Conservation (phyloP, 352 stramenopile genomes). For the Globisporangium canariense region DNA sequence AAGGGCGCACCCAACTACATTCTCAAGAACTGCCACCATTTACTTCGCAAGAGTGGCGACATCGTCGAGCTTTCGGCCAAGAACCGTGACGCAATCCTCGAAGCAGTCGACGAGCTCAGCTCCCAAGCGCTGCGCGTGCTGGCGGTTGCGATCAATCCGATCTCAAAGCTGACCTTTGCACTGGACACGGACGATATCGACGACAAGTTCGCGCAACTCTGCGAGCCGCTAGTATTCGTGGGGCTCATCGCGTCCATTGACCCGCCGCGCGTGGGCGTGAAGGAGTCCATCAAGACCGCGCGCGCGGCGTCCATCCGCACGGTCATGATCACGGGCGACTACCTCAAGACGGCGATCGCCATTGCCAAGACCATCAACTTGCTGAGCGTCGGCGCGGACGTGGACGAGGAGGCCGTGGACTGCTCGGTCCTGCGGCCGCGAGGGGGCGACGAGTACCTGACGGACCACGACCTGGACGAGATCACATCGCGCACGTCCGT, state of each 20-base stretch:
- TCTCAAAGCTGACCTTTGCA: conserved; percentile 16
- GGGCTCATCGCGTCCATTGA: conserved; percentile 87
- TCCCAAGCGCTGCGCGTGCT: conserved; percentile 60
- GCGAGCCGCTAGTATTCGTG: conserved; percentile 76
- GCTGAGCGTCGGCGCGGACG: conserved; percentile 27
- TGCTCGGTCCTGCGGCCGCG: conserved; percentile 10
- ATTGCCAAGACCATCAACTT: conserved; percentile 88
- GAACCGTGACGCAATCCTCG: conserved; percentile 23
- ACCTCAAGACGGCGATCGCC: conserved; percentile 87
- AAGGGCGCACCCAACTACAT: conserved; percentile 45
- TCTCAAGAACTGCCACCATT: conserved; percentile 32
- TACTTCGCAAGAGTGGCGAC: conserved; percentile 23
- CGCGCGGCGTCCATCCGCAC: conserved; percentile 37
- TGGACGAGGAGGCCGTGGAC: conserved; percentile 14
- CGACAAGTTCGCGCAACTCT: conserved; percentile 24
- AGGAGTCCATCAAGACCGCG: conserved; percentile 32
- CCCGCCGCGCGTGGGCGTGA: conserved; percentile 32
- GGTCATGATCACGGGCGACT: conserved; percentile 91
- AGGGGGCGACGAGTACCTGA: conserved; percentile 13
- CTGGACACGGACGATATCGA: conserved; percentile 25
- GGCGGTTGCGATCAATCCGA: conserved; percentile 62
- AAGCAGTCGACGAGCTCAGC: conserved; percentile 31
- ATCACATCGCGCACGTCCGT: conserved; percentile 12
- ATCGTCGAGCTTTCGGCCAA: conserved; percentile 21
- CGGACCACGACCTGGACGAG: conserved; percentile 15